Base-by-base conservation (phyloP, 345 rosid genomes). In the Eucalyptus pauciflora region DNA sequence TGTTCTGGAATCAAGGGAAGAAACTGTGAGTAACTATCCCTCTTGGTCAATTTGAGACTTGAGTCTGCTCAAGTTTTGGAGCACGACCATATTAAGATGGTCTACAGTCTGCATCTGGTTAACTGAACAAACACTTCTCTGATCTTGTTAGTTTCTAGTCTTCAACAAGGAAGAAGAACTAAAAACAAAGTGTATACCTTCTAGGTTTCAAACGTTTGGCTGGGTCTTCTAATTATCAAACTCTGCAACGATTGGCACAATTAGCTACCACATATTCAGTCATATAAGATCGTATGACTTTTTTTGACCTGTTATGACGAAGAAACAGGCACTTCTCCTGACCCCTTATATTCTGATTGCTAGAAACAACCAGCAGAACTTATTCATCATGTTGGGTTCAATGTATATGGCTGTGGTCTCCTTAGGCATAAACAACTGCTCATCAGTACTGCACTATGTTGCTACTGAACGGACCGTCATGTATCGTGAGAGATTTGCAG, bases 401-500 rank as follows among this genome's bases (percentile, higher is more conserved):
- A 67, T 94, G 89, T 97, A 90, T 50, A 37, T 87, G 9, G 92
- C 93, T 18, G 91, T 93, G 37, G 51, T 94, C 81, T 95, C 94
- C 92, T 90, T 96, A 43, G 99, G 98, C 56, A 89, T 95, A 91
- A 94, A 89, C 90, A 97, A 96, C 86, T 96, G 98, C 89, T 89
- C 95, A 33, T 51, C 95, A 50, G 97, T 94, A 25, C 45, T 95
- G 15, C 93, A 91, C 33, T 93, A 93, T 60, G 90, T 96, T 79
- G 93, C 94, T 13, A 91, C 88, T 33, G 99, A 97, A 50, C 91
- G 97, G 37, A 92, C 90, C 9, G 97, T 95, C n/a, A 90, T 95
- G 94, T 95, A 96, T 88, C 93, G 98, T 0, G 98, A 97, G 91
- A 94, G 94, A 90, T 95, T 95, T 91, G 98, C 98, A 1, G 98